A percentile compares a stretch with the other conserved stretches of the same genome.
Conservation (phyloP, 2,329 filamentous ascomycete species). For the Magnaporthales sp. region DNA sequence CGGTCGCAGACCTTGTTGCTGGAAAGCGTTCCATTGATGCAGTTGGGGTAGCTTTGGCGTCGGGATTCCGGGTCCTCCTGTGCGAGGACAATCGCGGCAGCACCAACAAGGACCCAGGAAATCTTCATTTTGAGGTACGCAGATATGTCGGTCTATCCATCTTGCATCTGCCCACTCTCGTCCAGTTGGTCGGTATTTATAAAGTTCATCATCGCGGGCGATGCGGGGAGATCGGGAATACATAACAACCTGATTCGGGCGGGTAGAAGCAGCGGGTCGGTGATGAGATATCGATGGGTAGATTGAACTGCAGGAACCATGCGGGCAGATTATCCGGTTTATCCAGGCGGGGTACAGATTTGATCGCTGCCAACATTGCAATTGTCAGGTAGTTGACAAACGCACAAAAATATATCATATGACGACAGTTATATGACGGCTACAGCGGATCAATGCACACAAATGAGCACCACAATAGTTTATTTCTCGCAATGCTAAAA, state of each 20-base stretch:
- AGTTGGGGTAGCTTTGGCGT: slow-evolving; percentile 19
- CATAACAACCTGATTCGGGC: background rate
- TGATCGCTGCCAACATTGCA: too few relatives aligned
- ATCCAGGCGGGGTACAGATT: too few relatives aligned
- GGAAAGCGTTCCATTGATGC: slow-evolving; percentile 20
- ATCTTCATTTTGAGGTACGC: background rate
- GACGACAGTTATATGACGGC: too few relatives aligned
- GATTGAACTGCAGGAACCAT: background rate
- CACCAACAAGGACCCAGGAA: background rate
- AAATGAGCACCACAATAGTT: too few relatives aligned
- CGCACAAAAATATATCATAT: too few relatives aligned
- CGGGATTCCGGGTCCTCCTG: background rate
- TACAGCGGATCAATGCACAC: too few relatives aligned
- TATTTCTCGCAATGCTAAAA: too few relatives aligned
- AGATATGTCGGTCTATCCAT: background rate
- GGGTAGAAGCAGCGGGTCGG: background rate
- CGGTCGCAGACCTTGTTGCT: slow-evolving; percentile 23
- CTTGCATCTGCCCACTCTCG: too few relatives aligned
- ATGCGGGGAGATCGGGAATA: background rate
- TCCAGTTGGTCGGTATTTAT: background rate
- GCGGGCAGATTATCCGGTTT: background rate
- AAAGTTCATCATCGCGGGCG: background rate
- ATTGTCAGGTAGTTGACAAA: too few relatives aligned
- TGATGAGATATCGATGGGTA: background rate
- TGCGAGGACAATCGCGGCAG: background rate